A percentile compares a stretch with the other conserved stretches of the same genome.
Evolutionary conservation across 805 yeast genomes (phyloP).

Genomic region (Candida quercuum): DNA sequence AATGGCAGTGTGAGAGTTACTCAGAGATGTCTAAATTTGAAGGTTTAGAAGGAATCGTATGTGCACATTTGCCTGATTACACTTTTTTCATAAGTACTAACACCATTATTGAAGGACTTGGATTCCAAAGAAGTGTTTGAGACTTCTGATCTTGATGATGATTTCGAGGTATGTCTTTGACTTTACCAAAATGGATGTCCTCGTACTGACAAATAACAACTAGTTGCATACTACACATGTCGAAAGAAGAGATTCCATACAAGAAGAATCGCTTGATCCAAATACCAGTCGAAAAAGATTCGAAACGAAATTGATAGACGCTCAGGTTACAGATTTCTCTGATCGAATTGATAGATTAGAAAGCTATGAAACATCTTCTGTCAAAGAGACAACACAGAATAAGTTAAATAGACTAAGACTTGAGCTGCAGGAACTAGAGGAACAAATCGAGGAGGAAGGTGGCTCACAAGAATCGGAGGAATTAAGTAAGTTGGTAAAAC

Average conservation of each 20-base stretch:
- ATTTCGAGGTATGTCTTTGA: slow-evolving; percentile 27
- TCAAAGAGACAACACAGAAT: slow-evolving; percentile 34
- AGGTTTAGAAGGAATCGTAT: slow-evolving; percentile 17
- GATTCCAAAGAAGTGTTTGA: slow-evolving; percentile 36
- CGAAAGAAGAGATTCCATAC: slow-evolving; percentile 21
- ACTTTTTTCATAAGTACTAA: no score
- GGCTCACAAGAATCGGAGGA: slow-evolving; percentile 14
- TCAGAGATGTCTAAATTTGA: slow-evolving; percentile 11
- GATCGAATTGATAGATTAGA: slow-evolving; percentile 27
- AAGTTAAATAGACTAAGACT: slow-evolving; percentile 31
- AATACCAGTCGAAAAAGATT: slow-evolving; percentile 21
- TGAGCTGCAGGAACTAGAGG: slow-evolving; percentile 34
- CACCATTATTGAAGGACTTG: slow-evolving; percentile 13
- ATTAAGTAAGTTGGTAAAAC: slow-evolving; percentile 11
- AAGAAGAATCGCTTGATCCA: slow-evolving; percentile 11
- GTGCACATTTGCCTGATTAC: slow-evolving; percentile 1
- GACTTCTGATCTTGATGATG: slow-evolving; percentile 36
- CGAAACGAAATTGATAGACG: slow-evolving; percentile 22
- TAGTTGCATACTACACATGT: neutral
- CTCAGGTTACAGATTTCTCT: slow-evolving; percentile 20
- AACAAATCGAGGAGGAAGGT: slow-evolving; percentile 13
- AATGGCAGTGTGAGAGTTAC: no score
- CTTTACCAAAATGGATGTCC: neutral
- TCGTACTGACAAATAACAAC: neutral
- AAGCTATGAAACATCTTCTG: slow-evolving; percentile 29